A percentile compares a stretch with the other conserved stretches of the same genome.
Evolutionary conservation across 345 rosid genomes (phyloP).

Genomic region (Jatropha curcas): DNA sequence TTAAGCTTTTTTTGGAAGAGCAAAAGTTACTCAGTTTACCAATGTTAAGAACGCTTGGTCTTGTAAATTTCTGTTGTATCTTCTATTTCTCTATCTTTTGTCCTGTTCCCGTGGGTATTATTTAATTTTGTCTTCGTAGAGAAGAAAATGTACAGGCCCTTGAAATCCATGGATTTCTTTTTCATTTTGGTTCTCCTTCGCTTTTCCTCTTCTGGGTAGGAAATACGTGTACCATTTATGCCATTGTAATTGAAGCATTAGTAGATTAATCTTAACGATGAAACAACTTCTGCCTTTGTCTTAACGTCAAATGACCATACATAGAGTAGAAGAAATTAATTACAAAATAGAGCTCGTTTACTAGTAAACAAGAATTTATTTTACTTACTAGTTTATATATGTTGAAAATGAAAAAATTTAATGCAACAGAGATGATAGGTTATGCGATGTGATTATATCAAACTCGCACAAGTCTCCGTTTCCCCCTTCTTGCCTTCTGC

Average conservation of each 20-base stretch:
- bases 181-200: neutral
- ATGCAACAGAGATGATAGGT: neutral
- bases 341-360: too few species aligned
- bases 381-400: neutral
- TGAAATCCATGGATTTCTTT: slow-evolving; percentile 40
- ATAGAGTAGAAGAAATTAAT: too few species aligned
- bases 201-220: slow-evolving; percentile 23
- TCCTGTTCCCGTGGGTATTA: slow-evolving; percentile 28
- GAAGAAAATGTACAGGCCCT: slow-evolving; percentile 63
- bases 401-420: too few species aligned
- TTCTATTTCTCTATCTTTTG: slow-evolving; percentile 32
- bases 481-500: neutral
- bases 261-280: neutral
- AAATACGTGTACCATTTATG: slow-evolving; percentile 19
- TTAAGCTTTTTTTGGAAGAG: slow-evolving; percentile 83
- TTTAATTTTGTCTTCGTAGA: slow-evolving; percentile 35
- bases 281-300: neutral
- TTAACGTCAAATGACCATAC: too few species aligned
- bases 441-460: neutral
- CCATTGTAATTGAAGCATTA: slow-evolving; percentile 11
- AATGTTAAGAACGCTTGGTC: slow-evolving; percentile 34
- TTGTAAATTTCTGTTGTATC: slow-evolving; percentile 49
- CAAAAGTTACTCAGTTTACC: slow-evolving; percentile 78
- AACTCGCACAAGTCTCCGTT: neutral
- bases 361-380: neutral